Percentiles rank a stretch among this genome's conserved stretches.
These are phyloP conservation scores for Apocynum venetum DNA, from an alignment of 257 asterid genomes.

Conservation along the genomic window DNA sequence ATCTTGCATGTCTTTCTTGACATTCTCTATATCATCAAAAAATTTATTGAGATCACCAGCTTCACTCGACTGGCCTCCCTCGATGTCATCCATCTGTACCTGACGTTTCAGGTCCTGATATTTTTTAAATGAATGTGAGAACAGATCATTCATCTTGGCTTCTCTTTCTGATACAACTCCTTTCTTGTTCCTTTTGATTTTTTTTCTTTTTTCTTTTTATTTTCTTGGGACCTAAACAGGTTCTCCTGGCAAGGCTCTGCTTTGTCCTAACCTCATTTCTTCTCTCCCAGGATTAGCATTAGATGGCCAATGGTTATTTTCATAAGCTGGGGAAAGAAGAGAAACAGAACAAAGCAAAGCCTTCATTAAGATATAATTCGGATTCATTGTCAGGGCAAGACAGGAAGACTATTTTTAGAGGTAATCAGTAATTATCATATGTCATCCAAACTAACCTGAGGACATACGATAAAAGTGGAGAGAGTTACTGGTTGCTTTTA, in stretches of 20 bases:
- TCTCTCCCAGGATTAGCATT: constrained; percentile 15
- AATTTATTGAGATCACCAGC: constrained; percentile 33
- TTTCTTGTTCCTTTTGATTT: background rate
- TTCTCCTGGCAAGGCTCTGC: background rate
- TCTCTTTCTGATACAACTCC: background rate
- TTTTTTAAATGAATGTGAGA: constrained; percentile 35
- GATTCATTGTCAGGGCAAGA: constrained; percentile 15
- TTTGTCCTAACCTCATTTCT: constrained; percentile 28
- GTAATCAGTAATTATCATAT: constrained; percentile 13
- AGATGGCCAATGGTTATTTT: constrained; percentile 5
- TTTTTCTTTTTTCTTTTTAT: background rate
- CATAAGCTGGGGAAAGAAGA: constrained; percentile 29
- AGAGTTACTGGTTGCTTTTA: constrained; percentile 8
- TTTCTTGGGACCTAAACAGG: background rate
- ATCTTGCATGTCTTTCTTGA: constrained; percentile 36
- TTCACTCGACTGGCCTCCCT: constrained; percentile 16
- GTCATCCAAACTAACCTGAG: constrained; percentile 15
- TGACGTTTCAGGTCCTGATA: constrained; percentile 39
- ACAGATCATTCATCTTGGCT: constrained; percentile 41
- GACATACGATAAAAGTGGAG: constrained; percentile 34
- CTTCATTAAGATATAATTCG: constrained; percentile 19
- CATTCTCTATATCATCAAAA: constrained; percentile 42
- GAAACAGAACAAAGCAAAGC: constrained; percentile 29
- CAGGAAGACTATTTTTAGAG: constrained; percentile 24
- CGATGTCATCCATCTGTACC: constrained; percentile 36